A percentile compares a stretch with the other conserved stretches of the same genome.
These are phyloP conservation scores for Xylariaceae sp. DNA, from an alignment of 2,329 filamentous ascomycete genomes.

Conservation along the genomic window DNA sequence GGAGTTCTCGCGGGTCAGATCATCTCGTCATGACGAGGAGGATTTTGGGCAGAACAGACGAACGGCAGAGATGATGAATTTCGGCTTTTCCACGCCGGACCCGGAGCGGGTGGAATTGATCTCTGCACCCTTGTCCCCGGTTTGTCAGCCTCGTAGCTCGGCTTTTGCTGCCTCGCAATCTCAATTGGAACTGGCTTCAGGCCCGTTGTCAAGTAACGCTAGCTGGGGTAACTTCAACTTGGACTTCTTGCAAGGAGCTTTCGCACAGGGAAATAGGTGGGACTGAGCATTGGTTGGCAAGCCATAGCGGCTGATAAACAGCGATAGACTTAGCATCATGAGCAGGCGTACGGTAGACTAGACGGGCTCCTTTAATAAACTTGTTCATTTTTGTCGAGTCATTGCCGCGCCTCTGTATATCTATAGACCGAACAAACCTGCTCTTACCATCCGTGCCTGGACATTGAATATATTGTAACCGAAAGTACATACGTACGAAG, in stretches of 20 bases:
- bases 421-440: neutral
- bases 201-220: neutral
- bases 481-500: too few species aligned
- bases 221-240: conserved; percentile 15
- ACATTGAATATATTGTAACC: neutral
- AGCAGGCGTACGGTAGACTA: too few species aligned
- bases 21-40: conserved; percentile 8
- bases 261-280: conserved; percentile 10
- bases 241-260: conserved; percentile 20
- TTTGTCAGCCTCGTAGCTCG: neutral
- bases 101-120: conserved; percentile 3
- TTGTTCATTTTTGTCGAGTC: neutral
- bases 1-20: neutral
- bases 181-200: conserved; percentile 4
- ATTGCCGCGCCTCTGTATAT: neutral
- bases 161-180: conserved; percentile 1
- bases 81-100: conserved; percentile 3
- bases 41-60: neutral
- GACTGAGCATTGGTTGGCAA: too few species aligned
- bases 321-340: too few species aligned
- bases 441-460: neutral
- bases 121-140: conserved; percentile 2
- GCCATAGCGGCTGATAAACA: too few species aligned
- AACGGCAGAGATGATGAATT: conserved; percentile 5
- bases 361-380: neutral